These are phyloP conservation scores for Kazachstania taianensis DNA, from an alignment of 805 yeast species.

Conservation along the genomic window DNA sequence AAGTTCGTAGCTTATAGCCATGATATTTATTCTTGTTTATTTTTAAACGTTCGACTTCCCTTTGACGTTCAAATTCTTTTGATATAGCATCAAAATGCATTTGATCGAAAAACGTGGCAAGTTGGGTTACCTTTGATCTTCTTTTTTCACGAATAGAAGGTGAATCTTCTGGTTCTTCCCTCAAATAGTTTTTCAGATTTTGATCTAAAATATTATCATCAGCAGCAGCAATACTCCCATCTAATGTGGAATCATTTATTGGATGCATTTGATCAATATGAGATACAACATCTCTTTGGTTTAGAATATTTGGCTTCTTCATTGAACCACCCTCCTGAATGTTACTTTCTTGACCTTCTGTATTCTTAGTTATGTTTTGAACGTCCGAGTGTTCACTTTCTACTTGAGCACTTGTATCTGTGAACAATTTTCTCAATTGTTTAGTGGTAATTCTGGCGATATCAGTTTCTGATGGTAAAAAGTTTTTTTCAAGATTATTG, in stretches of 20 bases:
- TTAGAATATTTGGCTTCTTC: background rate
- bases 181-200: background rate
- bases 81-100: slow-evolving; percentile 75
- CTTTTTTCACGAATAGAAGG: background rate
- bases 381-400: background rate
- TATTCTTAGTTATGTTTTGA: background rate
- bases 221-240: background rate
- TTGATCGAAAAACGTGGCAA: slow-evolving; percentile 60
- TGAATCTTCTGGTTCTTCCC: background rate
- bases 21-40: slow-evolving; percentile 49
- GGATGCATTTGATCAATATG: too few relatives aligned
- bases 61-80: slow-evolving; percentile 74
- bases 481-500: slow-evolving; percentile 64
- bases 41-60: slow-evolving; percentile 67
- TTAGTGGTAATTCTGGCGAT: slow-evolving; percentile 82
- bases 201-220: background rate
- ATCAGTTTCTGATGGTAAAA: slow-evolving; percentile 86
- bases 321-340: background rate
- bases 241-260: background rate
- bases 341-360: background rate
- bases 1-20: slow-evolving; percentile 60
- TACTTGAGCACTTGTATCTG: slow-evolving; percentile 1
- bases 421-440: slow-evolving; percentile 66
- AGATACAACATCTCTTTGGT: too few relatives aligned
- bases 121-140: slow-evolving; percentile 42